Evolutionary conservation across 1,139 yeast species (phyloP).

Genomic region (Taphrina sp.): DNA sequence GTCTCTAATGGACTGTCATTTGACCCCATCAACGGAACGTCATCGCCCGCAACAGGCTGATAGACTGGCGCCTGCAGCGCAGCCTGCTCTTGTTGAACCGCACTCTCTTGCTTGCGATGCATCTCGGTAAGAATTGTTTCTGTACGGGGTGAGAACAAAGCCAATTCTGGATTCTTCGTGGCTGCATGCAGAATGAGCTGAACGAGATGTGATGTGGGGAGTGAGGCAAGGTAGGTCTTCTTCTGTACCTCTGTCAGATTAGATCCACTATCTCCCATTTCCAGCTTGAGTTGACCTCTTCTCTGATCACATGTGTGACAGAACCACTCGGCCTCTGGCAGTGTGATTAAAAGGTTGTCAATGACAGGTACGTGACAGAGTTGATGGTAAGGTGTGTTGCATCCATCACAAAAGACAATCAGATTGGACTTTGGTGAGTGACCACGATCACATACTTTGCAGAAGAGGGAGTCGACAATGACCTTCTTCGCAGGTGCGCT

Average conservation of each 20-base stretch:
- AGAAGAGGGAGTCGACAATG: constrained; percentile 43
- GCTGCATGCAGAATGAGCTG: constrained; percentile 44
- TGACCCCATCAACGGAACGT: neutral
- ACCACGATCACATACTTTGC: constrained; percentile 48
- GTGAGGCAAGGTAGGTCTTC: constrained; percentile 46
- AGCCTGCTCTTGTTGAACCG: constrained; percentile 20
- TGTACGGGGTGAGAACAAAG: constrained; percentile 38
- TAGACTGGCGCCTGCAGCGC: constrained; percentile 10
- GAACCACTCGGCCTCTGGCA: constrained; percentile 51
- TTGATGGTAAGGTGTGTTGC: constrained; percentile 49
- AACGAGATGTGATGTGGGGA: constrained; percentile 48
- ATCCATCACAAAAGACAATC: constrained; percentile 50
- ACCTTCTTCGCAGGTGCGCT: constrained; percentile 34
- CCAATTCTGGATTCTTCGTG: constrained; percentile 36
- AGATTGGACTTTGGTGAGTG: constrained; percentile 47
- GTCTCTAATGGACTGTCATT: neutral
- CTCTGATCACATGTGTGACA: constrained; percentile 48
- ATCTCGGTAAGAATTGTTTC: constrained; percentile 32
- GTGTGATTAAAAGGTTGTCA: constrained; percentile 48
- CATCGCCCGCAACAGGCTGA: constrained; percentile 22
- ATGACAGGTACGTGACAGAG: constrained; percentile 49
- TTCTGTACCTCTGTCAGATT: constrained; percentile 46
- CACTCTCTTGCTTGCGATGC: constrained; percentile 31
- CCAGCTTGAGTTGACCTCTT: constrained; percentile 45
- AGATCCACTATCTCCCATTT: constrained; percentile 47